These are phyloP conservation scores for Sphenostylis stenocarpa DNA, from an alignment of 306 rosid genomes.

Conservation along the genomic window DNA sequence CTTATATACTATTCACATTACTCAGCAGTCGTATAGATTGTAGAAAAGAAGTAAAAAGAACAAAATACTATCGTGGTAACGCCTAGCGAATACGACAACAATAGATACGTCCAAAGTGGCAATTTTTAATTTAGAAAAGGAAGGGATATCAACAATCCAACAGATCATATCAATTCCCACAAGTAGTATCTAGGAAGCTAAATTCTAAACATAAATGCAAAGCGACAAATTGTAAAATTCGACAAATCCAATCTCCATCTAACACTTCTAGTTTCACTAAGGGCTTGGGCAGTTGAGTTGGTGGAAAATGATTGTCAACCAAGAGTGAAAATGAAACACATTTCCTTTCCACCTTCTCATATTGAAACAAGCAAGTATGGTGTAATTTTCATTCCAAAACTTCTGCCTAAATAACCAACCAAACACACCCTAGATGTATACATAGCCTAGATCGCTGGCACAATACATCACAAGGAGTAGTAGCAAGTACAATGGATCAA, in stretches of 20 bases:
- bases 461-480: background rate
- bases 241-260: slow-evolving; percentile 22
- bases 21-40: slow-evolving; percentile 1
- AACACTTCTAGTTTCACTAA: slow-evolving; percentile 16
- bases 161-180: slow-evolving; percentile 1
- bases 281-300: slow-evolving; percentile 9
- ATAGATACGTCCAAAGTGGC: slow-evolving; percentile 23
- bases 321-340: slow-evolving; percentile 24
- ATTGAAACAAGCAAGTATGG: slow-evolving; percentile 30
- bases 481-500: slow-evolving; percentile 22
- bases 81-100: background rate
- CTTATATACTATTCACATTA: background rate
- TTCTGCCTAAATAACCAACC: background rate
- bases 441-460: slow-evolving; percentile 6
- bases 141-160: background rate
- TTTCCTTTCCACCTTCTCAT: slow-evolving; percentile 28
- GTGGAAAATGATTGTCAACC: slow-evolving; percentile 33
- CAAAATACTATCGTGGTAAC: slow-evolving; percentile 2
- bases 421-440: slow-evolving; percentile 12
- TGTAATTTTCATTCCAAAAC: slow-evolving; percentile 18
- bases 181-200: slow-evolving; percentile 17
- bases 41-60: background rate
- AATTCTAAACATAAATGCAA: slow-evolving; percentile 22
- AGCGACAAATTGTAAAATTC: slow-evolving; percentile 1
- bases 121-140: slow-evolving; percentile 21